phyloP scores from a whole-genome alignment of 805 yeast genomes.

The Brettanomyces anomalus region DNA sequence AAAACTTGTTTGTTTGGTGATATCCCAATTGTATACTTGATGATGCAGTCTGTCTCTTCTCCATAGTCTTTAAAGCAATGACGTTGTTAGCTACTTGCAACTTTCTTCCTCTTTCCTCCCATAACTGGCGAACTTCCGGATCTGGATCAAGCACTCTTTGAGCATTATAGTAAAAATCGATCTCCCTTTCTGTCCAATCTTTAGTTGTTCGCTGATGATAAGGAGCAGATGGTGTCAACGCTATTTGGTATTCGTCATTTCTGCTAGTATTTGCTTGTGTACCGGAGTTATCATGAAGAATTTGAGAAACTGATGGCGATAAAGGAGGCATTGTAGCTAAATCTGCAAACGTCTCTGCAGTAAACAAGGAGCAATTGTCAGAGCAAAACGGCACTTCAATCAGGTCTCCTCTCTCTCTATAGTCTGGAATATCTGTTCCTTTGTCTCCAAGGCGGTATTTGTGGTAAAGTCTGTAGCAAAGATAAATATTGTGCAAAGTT shows the following conservation, averaged over 20 bases:
- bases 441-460: conserved; percentile 12
- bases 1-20: neutral
- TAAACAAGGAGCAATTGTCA: conserved; percentile 3
- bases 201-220: conserved; percentile 5
- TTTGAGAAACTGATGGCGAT: conserved; percentile 1
- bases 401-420: conserved; percentile 13
- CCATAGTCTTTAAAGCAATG: neutral
- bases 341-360: conserved; percentile 2
- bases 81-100: conserved; percentile 11
- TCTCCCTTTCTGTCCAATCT: conserved; percentile 55
- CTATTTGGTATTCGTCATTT: neutral
- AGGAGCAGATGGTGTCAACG: neutral
- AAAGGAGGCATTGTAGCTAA: conserved; percentile 1
- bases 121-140: conserved; percentile 40
- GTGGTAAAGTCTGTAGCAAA: conserved; percentile 9
- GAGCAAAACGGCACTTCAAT: conserved; percentile 14
- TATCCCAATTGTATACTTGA: neutral
- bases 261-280: neutral
- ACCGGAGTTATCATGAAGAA: neutral
- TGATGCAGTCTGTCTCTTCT: no score
- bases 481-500: conserved; percentile 22
- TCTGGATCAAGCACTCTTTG: conserved; percentile 29
- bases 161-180: conserved; percentile 41
- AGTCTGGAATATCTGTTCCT: conserved; percentile 17
- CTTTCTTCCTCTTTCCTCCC: conserved; percentile 38